These are phyloP conservation scores for apple (Malus domestica) DNA, from an alignment of 306 rosid genomes.

Conservation along the genomic window DNA sequence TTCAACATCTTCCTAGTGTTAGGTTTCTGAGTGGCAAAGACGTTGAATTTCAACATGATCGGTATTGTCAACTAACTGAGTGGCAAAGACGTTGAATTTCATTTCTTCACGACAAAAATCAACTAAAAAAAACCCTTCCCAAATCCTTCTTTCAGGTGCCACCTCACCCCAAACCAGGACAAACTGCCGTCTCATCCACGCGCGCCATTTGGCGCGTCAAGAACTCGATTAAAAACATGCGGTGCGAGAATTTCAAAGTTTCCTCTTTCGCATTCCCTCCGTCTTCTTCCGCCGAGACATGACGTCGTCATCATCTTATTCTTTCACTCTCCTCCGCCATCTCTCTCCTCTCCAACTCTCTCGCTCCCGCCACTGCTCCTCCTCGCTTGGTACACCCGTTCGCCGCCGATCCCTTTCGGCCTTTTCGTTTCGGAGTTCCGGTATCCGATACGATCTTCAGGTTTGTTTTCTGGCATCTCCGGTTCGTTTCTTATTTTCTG, in stretches of 20 bases:
- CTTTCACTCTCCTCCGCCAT: constrained; percentile 24
- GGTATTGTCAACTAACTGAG: background rate
- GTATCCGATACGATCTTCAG: constrained; percentile 9
- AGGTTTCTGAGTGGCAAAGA: no score
- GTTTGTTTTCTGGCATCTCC: background rate
- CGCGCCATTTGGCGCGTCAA: background rate
- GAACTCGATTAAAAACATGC: background rate
- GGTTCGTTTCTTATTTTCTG: background rate
- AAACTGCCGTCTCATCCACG: background rate
- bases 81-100: background rate
- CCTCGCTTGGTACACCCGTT: background rate
- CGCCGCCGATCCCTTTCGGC: background rate
- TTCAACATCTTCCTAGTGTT: no score
- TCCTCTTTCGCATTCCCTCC: background rate
- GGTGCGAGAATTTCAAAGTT: constrained; percentile 1
- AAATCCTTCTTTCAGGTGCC: background rate
- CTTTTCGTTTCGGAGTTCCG: background rate
- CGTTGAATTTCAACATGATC: no score
- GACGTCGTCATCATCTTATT: constrained; percentile 23
- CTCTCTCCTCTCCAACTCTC: constrained; percentile 5
- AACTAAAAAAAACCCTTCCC: background rate
- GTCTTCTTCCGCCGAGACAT: constrained; percentile 24
- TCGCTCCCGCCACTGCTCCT: constrained; percentile 14
- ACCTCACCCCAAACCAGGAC: no score
- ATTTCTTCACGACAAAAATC: background rate